Base-by-base conservation (phyloP, 352 stramenopile genomes). In the Globisporangium abappressorium region DNA sequence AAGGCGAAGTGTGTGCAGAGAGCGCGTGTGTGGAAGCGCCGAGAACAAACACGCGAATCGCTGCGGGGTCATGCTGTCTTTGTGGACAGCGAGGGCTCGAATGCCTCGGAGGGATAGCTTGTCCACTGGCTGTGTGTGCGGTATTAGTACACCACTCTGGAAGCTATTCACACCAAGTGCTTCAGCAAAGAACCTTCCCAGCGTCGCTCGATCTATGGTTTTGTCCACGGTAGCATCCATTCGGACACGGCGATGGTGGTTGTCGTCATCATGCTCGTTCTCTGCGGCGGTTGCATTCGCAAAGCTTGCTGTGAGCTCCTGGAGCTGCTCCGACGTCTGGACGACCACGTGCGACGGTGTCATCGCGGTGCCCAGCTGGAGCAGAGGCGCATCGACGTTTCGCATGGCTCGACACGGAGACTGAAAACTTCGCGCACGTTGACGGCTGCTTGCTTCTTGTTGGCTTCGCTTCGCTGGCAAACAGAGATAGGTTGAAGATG, bases 31-130 rank as follows among this genome's bases (percentile, higher is more conserved):
- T 3, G 60, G 60, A 3, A 66, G 60, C 60, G 60, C 30, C 5
- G 62, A 67, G 62, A 30, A 54, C 14, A 67, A 46, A 24, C 49
- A 67, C 33, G 51, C 51, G 24, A 67, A 60, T 0, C n/a, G 24
- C 30, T 55, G 33, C 14, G 24, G 34, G 11, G 33, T 33, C 49
- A 60, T 43, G 54, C 54, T 59, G 54, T 59, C 54, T 59, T 59
- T 59, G 54, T 59, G 28, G 15, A 59, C 18, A 6, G 54, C 18
- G 8, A 59, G n/a, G 15, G 15, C 28, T 24, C 28, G 54, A 41
- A 41, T 14, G 18, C 28, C 54, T 26, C 28, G 4, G 9, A 59
- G 20, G 9, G 54, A 6, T 1, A n/a, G 2, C 7, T 26, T 24
- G 12, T 11, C 9, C 15, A 24, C 54, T 59, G 8, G 14, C 7